Evolutionary conservation across 345 rosid genomes (phyloP).

Genomic region (Gossypium bickii): DNA sequence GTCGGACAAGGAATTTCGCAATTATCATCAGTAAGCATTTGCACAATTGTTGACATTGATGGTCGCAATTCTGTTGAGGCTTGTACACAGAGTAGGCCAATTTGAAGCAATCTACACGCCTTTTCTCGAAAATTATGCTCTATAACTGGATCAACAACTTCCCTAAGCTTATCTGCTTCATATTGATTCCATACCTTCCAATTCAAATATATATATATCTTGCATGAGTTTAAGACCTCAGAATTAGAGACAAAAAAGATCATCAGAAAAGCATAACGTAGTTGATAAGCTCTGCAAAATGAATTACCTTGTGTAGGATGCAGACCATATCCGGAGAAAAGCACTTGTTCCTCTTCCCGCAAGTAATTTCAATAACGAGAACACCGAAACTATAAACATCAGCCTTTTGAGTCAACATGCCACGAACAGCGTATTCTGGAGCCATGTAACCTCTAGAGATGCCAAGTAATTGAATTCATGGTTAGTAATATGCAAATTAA

Average conservation of each 20-base stretch:
- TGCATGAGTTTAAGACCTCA: background rate
- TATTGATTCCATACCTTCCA: conserved; percentile 60
- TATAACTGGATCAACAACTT: conserved; percentile 61
- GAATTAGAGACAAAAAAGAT: background rate
- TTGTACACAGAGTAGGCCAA: conserved; percentile 79
- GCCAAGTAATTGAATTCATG: background rate
- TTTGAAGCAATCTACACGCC: conserved; percentile 48
- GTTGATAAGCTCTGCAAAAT: background rate
- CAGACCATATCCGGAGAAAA: conserved; percentile 38
- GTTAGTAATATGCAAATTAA: background rate
- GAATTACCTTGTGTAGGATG: conserved; percentile 54
- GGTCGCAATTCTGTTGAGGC: conserved; percentile 84
- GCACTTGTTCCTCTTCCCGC: conserved; percentile 51
- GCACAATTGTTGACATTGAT: conserved; percentile 65
- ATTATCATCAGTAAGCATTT: conserved; percentile 43
- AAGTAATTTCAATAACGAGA: conserved; percentile 59
- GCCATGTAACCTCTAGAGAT: conserved; percentile 83
- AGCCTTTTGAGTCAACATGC: conserved; percentile 75
- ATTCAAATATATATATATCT: background rate
- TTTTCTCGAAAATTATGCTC: conserved; percentile 37
- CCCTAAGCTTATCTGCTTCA: conserved; percentile 36
- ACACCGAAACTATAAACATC: conserved; percentile 89
- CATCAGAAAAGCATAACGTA: background rate
- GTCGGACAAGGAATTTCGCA: conserved; percentile 54
- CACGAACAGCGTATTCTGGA: conserved; percentile 74